phyloP scores from a whole-genome alignment of 2,329 filamentous ascomycete genomes.

The Graphiopsis chlorocephala region DNA sequence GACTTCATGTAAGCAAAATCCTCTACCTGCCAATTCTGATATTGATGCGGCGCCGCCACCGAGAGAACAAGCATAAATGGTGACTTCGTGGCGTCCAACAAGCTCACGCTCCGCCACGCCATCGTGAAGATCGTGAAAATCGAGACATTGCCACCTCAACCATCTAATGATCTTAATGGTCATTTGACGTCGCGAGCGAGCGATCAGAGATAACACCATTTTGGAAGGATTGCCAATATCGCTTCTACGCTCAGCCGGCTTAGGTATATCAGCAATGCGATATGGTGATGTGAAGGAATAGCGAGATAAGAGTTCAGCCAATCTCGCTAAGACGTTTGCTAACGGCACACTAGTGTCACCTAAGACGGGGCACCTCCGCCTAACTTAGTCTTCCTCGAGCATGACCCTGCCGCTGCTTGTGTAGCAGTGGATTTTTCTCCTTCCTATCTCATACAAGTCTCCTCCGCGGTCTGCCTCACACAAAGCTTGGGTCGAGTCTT shows the following conservation, averaged over 20 bases:
- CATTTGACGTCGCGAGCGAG: not conserved
- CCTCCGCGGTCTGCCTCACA: not conserved
- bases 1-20: not conserved
- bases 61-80: not conserved
- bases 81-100: not conserved
- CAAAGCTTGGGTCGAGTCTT: conserved; percentile 1
- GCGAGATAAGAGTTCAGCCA: conserved; percentile 3
- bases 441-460: conserved; percentile 1
- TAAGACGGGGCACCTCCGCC: not conserved
- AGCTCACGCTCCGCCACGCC: not conserved
- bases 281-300: not conserved
- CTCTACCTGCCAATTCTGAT: not conserved
- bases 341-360: not conserved
- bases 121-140: not conserved
- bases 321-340: not conserved
- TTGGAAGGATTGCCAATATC: not conserved
- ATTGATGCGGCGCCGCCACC: not conserved
- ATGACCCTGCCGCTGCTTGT: not conserved
- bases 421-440: not conserved
- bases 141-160: not conserved
- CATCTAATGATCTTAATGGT: not conserved
- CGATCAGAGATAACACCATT: not conserved
- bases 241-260: not conserved
- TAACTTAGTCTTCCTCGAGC: not conserved
- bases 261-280: not conserved